Base-by-base conservation (phyloP, 805 yeast species). In the Ogataea corticis region DNA sequence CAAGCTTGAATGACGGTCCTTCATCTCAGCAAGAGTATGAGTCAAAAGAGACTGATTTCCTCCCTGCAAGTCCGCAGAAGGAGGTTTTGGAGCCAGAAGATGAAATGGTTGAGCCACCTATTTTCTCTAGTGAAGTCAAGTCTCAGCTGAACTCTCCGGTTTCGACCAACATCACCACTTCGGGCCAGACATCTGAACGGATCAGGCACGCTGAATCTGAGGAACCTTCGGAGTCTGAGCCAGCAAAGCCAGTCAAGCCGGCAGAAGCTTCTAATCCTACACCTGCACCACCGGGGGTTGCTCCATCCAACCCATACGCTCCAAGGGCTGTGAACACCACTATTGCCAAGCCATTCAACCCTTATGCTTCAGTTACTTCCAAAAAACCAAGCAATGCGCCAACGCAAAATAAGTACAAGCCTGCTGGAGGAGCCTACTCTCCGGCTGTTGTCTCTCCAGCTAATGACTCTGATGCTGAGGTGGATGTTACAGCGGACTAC, bases 361-460 rank as follows among this genome's bases (percentile, higher is more conserved):
- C 63, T 3, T 58, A 57, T 43, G 57, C 60, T 15, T 42, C 51
- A 27, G 45, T 43, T 18, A 36, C 43, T 6, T 13, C 42, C 31
- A 51, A 38, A 32, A 50, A 49, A 25, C 12, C 46, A 21, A 21
- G 7, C 11, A 28, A 38, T 7, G 25, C 45, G 9, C 15, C 36
- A 2, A 46, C 32, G 25, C 44, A 44, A n/a, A 46, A 50, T 39
- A 45, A 42, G 23, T 54, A 51, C 43, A 33, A 44, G 32, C 56
- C 51, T 12, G 13, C 48, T 12, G 33, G 25, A 18, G 30, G 29
- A 10, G 38, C 39, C 7, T 36, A 36, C 25, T 23, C 39, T 14
- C 39, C 39, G 12, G 27, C 30, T 13, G 40, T 4, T 28, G 13
- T n/a, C 13, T 28, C 40, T 5, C 25, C 25, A 11, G 34, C 46